These are phyloP conservation scores for Phylloporus arenicola DNA, from an alignment of 768 basidiomycete genomes.

Conservation along the genomic window DNA sequence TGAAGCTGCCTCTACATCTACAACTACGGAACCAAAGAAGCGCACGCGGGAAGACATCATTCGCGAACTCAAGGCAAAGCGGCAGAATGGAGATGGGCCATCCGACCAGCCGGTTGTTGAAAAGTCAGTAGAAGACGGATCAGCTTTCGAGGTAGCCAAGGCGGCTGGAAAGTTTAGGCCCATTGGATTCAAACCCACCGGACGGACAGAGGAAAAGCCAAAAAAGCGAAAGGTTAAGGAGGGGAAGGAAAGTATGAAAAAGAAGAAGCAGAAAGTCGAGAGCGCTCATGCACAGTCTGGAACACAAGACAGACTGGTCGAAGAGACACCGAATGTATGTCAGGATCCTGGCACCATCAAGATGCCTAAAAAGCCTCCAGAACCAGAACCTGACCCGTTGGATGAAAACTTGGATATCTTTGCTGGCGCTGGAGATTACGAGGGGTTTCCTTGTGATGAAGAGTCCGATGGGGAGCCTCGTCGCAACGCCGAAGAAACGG, in stretches of 20 bases:
- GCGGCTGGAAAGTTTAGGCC: slow-evolving; percentile 43
- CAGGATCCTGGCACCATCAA: slow-evolving; percentile 1
- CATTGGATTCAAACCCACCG: slow-evolving; percentile 63
- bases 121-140: slow-evolving; percentile 12
- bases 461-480: slow-evolving; percentile 39
- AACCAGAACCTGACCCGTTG: slow-evolving; percentile 23
- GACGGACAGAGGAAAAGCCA: slow-evolving; percentile 38
- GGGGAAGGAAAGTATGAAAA: slow-evolving; percentile 32
- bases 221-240: slow-evolving; percentile 42
- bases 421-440: slow-evolving; percentile 78
- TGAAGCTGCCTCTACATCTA: slow-evolving; percentile 34
- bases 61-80: slow-evolving; percentile 63
- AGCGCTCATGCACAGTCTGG: slow-evolving; percentile 17
- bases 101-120: slow-evolving; percentile 9
- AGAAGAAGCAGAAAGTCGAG: slow-evolving; percentile 54
- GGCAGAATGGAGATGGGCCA: slow-evolving; percentile 26
- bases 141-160: slow-evolving; percentile 34
- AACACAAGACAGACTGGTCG: not conserved
- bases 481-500: slow-evolving; percentile 13
- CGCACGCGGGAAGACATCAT: slow-evolving; percentile 77
- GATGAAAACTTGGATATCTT: slow-evolving; percentile 83
- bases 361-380: slow-evolving; percentile 5
- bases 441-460: slow-evolving; percentile 57
- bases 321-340: not conserved
- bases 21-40: slow-evolving; percentile 44